These are phyloP conservation scores for Paralagenidium karlingii DNA, from an alignment of 352 stramenopile genomes.

Conservation along the genomic window DNA sequence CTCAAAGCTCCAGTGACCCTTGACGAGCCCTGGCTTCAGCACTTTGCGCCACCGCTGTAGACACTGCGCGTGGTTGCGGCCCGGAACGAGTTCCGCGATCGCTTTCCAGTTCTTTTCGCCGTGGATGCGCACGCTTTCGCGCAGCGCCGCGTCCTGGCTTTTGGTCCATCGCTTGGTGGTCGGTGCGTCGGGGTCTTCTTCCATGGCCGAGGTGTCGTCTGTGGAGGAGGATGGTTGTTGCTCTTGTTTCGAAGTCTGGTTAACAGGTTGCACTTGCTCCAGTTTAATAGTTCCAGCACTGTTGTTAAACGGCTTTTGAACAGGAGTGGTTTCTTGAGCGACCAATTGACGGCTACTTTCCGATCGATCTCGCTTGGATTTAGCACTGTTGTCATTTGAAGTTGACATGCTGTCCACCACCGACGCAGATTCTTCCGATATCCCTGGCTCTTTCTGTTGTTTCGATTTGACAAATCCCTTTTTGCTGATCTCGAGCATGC, in stretches of 20 bases:
- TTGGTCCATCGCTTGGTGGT: constrained; percentile 83
- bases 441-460: constrained; percentile 1
- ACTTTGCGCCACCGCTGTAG: constrained; percentile 87
- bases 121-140: constrained; percentile 69
- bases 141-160: constrained; percentile 71
- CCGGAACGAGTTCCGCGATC: constrained; percentile 72
- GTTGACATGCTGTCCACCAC: background rate
- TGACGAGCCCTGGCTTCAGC: constrained; percentile 90
- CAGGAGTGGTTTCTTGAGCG: no score
- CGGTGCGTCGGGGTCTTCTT: constrained; percentile 55
- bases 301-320: no score
- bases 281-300: no score
- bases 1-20: constrained; percentile 92
- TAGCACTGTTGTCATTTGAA: background rate
- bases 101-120: constrained; percentile 86
- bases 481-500: constrained; percentile 66
- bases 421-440: background rate
- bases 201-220: no score
- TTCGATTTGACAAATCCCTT: constrained; percentile 23
- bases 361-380: constrained; percentile 59
- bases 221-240: no score
- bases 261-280: no score
- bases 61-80: constrained; percentile 80
- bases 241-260: no score
- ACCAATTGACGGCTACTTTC: constrained; percentile 47